Evolutionary conservation across 2,329 filamentous ascomycete genomes (phyloP).

Genomic region (Neurospora sp.): DNA sequence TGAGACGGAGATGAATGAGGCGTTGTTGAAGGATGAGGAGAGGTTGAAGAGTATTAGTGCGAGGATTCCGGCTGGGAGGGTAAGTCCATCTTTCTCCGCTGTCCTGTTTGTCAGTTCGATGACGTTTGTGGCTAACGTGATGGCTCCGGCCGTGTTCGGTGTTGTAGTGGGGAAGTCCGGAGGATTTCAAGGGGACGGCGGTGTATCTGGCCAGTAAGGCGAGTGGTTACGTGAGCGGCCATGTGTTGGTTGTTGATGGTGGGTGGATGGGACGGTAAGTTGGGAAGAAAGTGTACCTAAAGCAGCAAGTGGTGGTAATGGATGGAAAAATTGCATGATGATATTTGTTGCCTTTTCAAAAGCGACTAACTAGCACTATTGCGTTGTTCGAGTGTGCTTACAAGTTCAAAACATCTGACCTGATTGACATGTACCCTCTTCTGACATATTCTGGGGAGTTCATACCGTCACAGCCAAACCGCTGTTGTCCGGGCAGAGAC

Average conservation of each 20-base stretch:
- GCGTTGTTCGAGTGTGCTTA: background rate
- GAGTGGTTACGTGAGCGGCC: conserved; percentile 74
- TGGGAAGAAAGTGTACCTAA: background rate
- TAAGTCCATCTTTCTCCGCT: conserved; percentile 1
- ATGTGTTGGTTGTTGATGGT: conserved; percentile 75
- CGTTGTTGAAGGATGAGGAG: conserved; percentile 61
- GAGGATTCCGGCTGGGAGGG: conserved; percentile 68
- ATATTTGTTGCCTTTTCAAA: background rate
- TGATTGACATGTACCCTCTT: background rate
- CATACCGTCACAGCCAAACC: background rate
- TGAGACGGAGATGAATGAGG: conserved; percentile 88
- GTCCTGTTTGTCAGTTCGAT: too few relatives aligned
- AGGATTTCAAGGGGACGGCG: conserved; percentile 78
- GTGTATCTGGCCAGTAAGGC: conserved; percentile 68
- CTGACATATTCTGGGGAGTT: background rate
- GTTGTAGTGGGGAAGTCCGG: conserved; percentile 59
- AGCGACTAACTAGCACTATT: background rate
- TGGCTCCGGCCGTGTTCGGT: background rate
- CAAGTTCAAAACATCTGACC: background rate
- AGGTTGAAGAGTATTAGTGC: conserved; percentile 64
- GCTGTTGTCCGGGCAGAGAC: background rate
- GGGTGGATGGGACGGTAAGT: conserved; percentile 81
- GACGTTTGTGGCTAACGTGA: background rate
- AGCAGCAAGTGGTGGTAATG: background rate
- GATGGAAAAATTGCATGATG: background rate